Evolutionary conservation across 345 rosid species (phyloP).

Genomic region (Eucalyptus viminalis): DNA sequence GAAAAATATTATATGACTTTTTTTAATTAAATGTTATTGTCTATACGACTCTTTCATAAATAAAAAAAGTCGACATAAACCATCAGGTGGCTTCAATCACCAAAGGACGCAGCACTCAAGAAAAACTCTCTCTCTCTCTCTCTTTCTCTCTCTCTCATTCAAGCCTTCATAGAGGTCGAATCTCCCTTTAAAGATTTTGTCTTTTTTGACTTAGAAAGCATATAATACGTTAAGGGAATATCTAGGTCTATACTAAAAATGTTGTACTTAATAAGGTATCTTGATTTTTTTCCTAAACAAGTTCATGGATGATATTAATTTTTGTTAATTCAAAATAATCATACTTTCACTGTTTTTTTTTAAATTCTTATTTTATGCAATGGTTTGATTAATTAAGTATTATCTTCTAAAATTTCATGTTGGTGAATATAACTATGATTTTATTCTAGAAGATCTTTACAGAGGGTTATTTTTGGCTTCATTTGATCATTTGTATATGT

Average conservation of each 20-base stretch:
- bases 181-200: not conserved
- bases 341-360: too few relatives aligned
- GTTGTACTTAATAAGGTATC: not conserved
- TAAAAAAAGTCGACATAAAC: too few relatives aligned
- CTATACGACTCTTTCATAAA: not conserved
- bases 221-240: not conserved
- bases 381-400: not conserved
- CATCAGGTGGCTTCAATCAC: not conserved
- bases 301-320: not conserved
- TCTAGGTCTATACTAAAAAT: not conserved
- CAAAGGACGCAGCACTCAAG: not conserved
- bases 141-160: not conserved
- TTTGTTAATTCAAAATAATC: too few relatives aligned
- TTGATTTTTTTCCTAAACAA: not conserved
- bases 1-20: too few relatives aligned
- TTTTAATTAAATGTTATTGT: too few relatives aligned
- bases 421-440: not conserved
- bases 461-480: not conserved
- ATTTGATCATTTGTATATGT: not conserved
- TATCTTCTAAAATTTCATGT: not conserved
- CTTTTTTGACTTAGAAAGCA: not conserved
- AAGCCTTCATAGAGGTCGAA: not conserved
- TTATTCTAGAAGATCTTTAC: not conserved
- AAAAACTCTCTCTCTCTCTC: too few relatives aligned
- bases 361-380: too few relatives aligned